Conservation (phyloP, 2,329 filamentous ascomycete species). For the Metarhizium album region DNA sequence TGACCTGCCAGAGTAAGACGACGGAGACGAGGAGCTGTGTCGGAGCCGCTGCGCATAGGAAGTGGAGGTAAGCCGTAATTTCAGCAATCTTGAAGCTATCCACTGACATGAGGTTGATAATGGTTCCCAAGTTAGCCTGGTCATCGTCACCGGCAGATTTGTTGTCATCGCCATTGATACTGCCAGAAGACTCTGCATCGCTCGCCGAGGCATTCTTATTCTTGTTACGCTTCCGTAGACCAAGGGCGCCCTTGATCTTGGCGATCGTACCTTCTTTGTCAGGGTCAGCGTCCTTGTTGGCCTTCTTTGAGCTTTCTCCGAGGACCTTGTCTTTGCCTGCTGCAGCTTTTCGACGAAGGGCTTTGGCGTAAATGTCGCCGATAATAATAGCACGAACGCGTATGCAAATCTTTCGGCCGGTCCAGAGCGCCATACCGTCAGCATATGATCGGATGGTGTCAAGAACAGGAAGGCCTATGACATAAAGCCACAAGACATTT, state of each 20-base stretch:
- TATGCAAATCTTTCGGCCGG: conserved; percentile 89
- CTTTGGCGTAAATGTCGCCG: conserved; percentile 95
- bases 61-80: conserved; percentile 89
- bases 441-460: conserved; percentile 72
- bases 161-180: conserved; percentile 26
- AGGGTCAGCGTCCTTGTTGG: conserved; percentile 23
- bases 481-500: conserved; percentile 93
- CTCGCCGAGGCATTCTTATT: conserved; percentile 27
- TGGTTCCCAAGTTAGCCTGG: conserved; percentile 90
- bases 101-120: conserved; percentile 98
- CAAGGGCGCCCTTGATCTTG: conserved; percentile 45
- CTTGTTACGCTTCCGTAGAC: conserved; percentile 48
- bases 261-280: conserved; percentile 30
- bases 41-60: conserved; percentile 84
- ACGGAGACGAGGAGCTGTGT: conserved; percentile 79
- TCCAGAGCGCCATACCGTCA: conserved; percentile 82
- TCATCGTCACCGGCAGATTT: conserved; percentile 39
- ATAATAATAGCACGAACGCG: conserved; percentile 89
- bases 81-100: conserved; percentile 98
- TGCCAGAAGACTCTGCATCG: conserved; percentile 23
- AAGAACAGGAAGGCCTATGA: conserved; percentile 77
- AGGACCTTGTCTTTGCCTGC: conserved; percentile 65
- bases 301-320: conserved; percentile 29
- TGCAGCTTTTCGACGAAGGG: conserved; percentile 79
- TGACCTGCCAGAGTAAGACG: conserved; percentile 72